Base-by-base conservation (phyloP, 176 grass and related monocot genomes). In the Carex pumila region DNA sequence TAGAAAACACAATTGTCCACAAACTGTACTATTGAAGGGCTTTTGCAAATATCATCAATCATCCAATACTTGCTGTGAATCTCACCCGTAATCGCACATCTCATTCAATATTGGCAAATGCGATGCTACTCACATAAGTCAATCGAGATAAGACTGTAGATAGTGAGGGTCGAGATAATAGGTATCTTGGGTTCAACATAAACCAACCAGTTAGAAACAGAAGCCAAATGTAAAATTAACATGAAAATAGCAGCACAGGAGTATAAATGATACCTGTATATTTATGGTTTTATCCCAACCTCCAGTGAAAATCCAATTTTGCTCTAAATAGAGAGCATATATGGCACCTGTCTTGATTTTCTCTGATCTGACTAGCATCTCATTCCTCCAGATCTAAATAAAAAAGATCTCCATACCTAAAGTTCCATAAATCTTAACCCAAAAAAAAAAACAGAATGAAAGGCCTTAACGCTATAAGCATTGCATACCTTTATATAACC, bases 221-320 rank as follows among this genome's bases (percentile, higher is more conserved):
- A 56, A 56, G 73, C 12, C 5, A 31, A 55, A 32, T 77, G 50
- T 56, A 31, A 53, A 71, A 43, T 34, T 41, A 71, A 43, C 67
- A 45, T 41, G 60, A 25, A 62, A 43, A 47, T 12, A 43, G 50
- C 73, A 77, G 45, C 22, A 56, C 52, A 77, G 13, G 8, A 15
- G 15, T 62, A 81, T 7, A 74, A 87, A 85, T 12, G 53, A 32
- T 83, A 98, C 91, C 91, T 95, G 88, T 79, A 98, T 88, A 84
- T 89, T 85, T 67, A 98, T 80, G 70, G 80, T 32, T 98, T 92
- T 98, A 89, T 95, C 90, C 93, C 89, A 92, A 59, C 96, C 96
- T 86, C 89, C 93, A 72, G 85, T 83, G 85, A 95, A 98, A 22
- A 98, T 73, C 77, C 85, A 93, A 61, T 93, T 91, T 19, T 78